Base-by-base conservation (phyloP, 2,329 filamentous ascomycete species). In the Grosmannia serpens region DNA sequence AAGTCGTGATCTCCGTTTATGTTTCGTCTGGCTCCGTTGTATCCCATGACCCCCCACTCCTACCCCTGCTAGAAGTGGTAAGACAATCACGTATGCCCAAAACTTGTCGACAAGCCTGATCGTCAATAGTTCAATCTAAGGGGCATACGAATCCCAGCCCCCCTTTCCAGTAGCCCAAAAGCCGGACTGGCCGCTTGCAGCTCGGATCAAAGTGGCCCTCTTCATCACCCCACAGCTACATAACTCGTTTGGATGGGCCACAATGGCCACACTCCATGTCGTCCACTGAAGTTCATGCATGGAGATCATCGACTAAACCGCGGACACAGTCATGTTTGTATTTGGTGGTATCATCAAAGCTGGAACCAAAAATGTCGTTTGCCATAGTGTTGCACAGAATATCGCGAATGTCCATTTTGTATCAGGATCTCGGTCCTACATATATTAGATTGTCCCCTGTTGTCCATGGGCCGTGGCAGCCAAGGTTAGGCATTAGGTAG, bases 151-250 rank as follows among this genome's bases (percentile, higher is more conserved):
- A 44, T 44, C 20, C 5, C 44, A 44, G 35, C 22, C 41, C 47
- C 35, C 17, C 46, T 27, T 26, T 24, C 62, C 59, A 62, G 50
- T 61, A 62, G 20, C 33, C 51, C 11, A 29, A 9, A 17, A 59
- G 1, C 11, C 49, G 15, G 6, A 46, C 41, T 13, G 24, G 33
- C 4, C 17, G 31, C 47, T 44, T 53, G 56, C 64, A 64, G 5
- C 41, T 33, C 2, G 63, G 64, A 47, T 58, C 35, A 52, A 60
- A 64, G 55, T 64, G 63, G 56, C 64, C 64, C 20, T 68, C 67
- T 17, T 61, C 61, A 17, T 62, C 62, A 17, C 72, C 72, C n/a
- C 67, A 62, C 0, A 71, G 73, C 71, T 67, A 61, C 73, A 75
- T 29, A 73, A 58, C 61, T 73, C 70, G 53, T 69, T 63, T 1